Conservation (phyloP, 1,284 basidiomycete genomes). For the Takashimella tepidaria region DNA sequence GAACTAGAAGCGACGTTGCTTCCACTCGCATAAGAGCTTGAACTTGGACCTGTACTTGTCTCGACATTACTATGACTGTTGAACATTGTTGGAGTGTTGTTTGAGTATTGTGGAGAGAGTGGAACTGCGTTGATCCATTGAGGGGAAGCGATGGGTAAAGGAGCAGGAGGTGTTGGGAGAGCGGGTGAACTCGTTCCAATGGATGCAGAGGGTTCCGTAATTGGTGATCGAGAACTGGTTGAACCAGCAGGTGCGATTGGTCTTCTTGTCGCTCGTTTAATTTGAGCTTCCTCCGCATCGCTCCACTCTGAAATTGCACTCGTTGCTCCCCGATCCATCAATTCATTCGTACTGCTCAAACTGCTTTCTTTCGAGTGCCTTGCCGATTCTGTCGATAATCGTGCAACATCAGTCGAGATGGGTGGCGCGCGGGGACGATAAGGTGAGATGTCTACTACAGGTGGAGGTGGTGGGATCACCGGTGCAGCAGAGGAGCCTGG, state of each 20-base stretch:
- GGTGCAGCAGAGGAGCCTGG: constrained; percentile 32
- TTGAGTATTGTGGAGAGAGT: background rate
- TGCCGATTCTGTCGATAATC: constrained; percentile 10
- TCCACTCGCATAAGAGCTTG: background rate
- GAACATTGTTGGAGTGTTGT: constrained; percentile 2
- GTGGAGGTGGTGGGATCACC: constrained; percentile 37
- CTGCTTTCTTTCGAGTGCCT: constrained; percentile 42
- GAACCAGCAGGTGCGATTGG: background rate
- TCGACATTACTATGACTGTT: background rate
- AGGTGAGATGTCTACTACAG: constrained; percentile 5
- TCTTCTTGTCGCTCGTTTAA: constrained; percentile 5
- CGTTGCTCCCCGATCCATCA: constrained; percentile 20
- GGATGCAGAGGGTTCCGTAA: constrained; percentile 17
- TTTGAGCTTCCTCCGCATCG: constrained; percentile 14
- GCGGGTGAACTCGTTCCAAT: constrained; percentile 16
- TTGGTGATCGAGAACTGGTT: constrained; percentile 20
- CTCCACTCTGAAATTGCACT: constrained; percentile 26
- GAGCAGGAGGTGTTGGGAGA: constrained; percentile 15
- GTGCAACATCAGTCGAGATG: constrained; percentile 25
- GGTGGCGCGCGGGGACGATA: constrained; percentile 23
- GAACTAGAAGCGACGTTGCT: no score
- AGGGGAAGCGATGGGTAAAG: constrained; percentile 5
- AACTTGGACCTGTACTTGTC: constrained; percentile 3
- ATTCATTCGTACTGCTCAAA: constrained; percentile 36
- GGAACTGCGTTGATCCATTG: background rate